Percentiles rank a stretch among this genome's conserved stretches.
Evolutionary conservation across 305 asterid species (phyloP).

Genomic region (Fraxinus platypoda): DNA sequence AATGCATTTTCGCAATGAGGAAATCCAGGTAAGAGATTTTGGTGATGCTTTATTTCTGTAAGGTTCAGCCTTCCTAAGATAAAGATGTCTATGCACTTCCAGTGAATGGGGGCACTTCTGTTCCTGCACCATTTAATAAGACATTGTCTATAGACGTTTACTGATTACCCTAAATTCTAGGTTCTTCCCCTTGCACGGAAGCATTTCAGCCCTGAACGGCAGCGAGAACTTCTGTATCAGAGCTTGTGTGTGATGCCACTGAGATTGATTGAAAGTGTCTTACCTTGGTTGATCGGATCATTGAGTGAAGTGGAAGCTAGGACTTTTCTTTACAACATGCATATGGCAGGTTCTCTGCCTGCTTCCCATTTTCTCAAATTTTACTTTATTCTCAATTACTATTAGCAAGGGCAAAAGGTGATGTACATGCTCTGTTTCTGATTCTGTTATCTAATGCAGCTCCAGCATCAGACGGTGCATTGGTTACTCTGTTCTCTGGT

Average conservation of each 20-base stretch:
- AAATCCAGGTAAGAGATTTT: slow-evolving; percentile 62
- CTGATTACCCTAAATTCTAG: slow-evolving; percentile 40
- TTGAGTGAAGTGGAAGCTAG: slow-evolving; percentile 82
- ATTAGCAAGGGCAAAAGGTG: slow-evolving; percentile 16
- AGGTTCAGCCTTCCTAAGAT: slow-evolving; percentile 1
- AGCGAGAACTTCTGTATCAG: slow-evolving; percentile 82
- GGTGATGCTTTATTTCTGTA: slow-evolving; percentile 17
- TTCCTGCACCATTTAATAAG: not conserved
- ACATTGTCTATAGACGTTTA: slow-evolving; percentile 10
- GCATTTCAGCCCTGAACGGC: slow-evolving; percentile 77
- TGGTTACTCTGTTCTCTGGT: slow-evolving; percentile 91
- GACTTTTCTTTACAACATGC: slow-evolving; percentile 76
- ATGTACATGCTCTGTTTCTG: slow-evolving; percentile 25
- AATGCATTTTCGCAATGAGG: slow-evolving; percentile 87
- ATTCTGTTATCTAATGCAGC: slow-evolving; percentile 57
- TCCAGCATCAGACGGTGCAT: slow-evolving; percentile 81
- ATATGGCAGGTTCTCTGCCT: slow-evolving; percentile 71
- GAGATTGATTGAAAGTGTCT: slow-evolving; percentile 86
- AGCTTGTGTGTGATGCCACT: slow-evolving; percentile 98
- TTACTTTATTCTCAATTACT: slow-evolving; percentile 7
- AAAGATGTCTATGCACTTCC: slow-evolving; percentile 7
- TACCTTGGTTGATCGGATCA: slow-evolving; percentile 95
- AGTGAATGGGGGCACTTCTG: not conserved
- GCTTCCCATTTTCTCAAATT: slow-evolving; percentile 17
- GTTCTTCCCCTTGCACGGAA: slow-evolving; percentile 91